phyloP scores from a whole-genome alignment of 768 basidiomycete genomes.

The Candolleomyces aberdarensis region DNA sequence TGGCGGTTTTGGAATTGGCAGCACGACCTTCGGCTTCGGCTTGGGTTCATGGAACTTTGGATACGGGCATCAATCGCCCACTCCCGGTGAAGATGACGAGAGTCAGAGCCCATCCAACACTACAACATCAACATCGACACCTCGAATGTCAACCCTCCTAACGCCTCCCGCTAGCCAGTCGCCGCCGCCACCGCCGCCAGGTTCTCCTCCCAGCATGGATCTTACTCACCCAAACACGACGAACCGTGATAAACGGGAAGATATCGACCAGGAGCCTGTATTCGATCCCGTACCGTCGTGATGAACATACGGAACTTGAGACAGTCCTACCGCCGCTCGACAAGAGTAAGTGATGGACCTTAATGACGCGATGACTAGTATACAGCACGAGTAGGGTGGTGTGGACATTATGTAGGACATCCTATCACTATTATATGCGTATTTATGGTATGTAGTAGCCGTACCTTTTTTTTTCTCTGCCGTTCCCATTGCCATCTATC shows the following conservation, averaged over 20 bases:
- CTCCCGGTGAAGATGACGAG: neutral
- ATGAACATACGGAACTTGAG: neutral
- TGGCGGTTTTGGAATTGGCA: neutral
- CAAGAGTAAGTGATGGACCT: neutral
- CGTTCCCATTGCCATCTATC: slow-evolving; percentile 8
- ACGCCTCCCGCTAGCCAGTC: neutral
- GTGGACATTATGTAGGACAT: neutral
- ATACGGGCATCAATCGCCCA: slow-evolving; percentile 37
- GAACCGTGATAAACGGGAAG: neutral
- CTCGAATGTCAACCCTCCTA: slow-evolving; percentile 15
- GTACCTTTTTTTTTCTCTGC: slow-evolving; percentile 18
- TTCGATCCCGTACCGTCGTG: neutral
- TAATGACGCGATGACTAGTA: neutral
- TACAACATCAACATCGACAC: slow-evolving; percentile 5
- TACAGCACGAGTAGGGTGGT: neutral
- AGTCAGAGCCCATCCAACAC: neutral
- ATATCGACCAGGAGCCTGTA: neutral
- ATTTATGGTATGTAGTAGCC: slow-evolving; percentile 16
- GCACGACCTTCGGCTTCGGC: neutral
- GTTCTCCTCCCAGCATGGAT: neutral
- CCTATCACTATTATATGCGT: slow-evolving; percentile 7
- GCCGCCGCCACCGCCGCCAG: neutral
- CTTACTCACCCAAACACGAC: neutral
- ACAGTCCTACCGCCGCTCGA: neutral
- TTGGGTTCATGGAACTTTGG: slow-evolving; percentile 35